Evolutionary conservation across 2,329 filamentous ascomycete genomes (phyloP).

Genomic region (Graphium sp.): DNA sequence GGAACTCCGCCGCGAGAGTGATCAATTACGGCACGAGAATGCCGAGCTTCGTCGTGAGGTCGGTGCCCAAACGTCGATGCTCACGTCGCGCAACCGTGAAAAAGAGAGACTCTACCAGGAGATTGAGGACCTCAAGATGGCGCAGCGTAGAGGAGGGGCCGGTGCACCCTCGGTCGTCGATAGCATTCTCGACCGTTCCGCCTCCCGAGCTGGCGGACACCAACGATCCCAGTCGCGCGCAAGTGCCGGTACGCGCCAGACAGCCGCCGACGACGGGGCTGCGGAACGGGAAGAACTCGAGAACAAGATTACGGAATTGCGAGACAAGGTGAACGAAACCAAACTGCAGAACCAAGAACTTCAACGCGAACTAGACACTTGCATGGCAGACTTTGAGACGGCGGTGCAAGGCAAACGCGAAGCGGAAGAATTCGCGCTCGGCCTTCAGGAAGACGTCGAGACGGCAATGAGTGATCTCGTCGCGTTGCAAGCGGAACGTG

Average conservation of each 20-base stretch:
- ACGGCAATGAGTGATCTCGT: constrained; percentile 66
- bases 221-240: constrained; percentile 58
- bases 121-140: constrained; percentile 89
- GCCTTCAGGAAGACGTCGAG: constrained; percentile 68
- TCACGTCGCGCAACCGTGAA: constrained; percentile 88
- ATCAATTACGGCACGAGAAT: constrained; percentile 79
- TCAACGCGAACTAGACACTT: constrained; percentile 64
- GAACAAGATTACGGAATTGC: constrained; percentile 62
- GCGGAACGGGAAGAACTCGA: constrained; percentile 75
- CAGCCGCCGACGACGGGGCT: constrained; percentile 43
- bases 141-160: constrained; percentile 53
- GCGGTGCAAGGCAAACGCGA: constrained; percentile 47
- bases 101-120: constrained; percentile 92
- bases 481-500: constrained; percentile 64
- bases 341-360: constrained; percentile 85
- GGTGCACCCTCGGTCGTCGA: constrained; percentile 52
- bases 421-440: constrained; percentile 37
- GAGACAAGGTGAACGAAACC: constrained; percentile 73
- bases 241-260: constrained; percentile 51
- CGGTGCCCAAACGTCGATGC: constrained; percentile 90
- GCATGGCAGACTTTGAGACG: constrained; percentile 62
- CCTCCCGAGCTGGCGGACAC: constrained; percentile 58
- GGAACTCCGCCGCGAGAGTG: constrained; percentile 52
- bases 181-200: constrained; percentile 86
- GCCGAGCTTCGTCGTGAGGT: constrained; percentile 83